Base-by-base conservation (phyloP, 2,329 filamentous ascomycete genomes). In the Cladophialophora yegresii region DNA sequence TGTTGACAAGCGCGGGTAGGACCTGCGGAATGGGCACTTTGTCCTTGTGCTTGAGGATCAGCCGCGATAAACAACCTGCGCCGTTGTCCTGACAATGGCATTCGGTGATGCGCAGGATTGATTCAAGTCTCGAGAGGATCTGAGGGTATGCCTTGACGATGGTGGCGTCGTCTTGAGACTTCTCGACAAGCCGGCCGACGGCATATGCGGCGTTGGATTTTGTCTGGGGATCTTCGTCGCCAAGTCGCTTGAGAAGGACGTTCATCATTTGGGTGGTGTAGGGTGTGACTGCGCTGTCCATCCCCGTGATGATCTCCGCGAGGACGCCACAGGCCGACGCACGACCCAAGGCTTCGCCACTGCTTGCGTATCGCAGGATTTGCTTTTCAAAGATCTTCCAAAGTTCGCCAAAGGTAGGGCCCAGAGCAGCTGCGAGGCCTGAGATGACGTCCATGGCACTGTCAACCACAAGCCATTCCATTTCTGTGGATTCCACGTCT, bases 301-400 rank as follows among this genome's bases (percentile, higher is more conserved):
- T 95, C 77, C 91, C 89, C 72, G 89, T 89, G 72, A 92, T 88
- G 76, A 91, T 91, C 82, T 98, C 93, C 28, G 93, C 93, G 68
- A 98, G 89, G 61, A 93, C 91, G 71, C 95, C 95, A 22, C 97
- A 90, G 54, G 93, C 90, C 22, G 92, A 92, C 36, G 90, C 93
- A 59, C 95, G 90, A 82, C 98, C 93, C 43, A 92, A 87, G 55
- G 89, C 83, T 78, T 97, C 93, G 70, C 89, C 89, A 67, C 92
- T 93, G 75, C 89, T 90, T 58, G 92, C 89, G 73, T 92, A 95
- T 80, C 91, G 93, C 75, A 96, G 82, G 71, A 98, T 84, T 43
- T 90, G 90, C 83, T 95, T 93, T 82, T 96, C 91, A 71, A 97
- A 96, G 72, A 96, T 88, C 83, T 96, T 96, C 92, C 92, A 98